Evolutionary conservation across 768 basidiomycete species (phyloP), one percentile per base, ranked within the genome.

Genomic region (Kwoniella sp.): DNA sequence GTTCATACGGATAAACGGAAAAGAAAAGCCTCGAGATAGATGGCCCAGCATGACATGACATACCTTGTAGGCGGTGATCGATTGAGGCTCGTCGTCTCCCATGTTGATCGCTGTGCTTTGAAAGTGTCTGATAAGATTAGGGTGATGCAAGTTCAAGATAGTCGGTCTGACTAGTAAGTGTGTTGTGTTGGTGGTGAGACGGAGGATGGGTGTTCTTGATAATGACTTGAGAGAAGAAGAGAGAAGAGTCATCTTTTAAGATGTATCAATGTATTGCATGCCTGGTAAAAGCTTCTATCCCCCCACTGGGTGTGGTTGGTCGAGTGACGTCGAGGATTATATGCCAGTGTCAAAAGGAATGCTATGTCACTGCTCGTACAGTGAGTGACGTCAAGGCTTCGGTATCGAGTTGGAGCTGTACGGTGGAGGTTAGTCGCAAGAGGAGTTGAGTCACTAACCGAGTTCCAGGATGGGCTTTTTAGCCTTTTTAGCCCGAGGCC

Each of bases 41-140:
- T 37, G 34, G 34, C 34, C 34, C 13, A 37, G 34, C 34, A 37
- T 13, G 34, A 5, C 34, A 4, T 1, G 45, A 56, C 66, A 15
- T 47, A 72, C 76, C 68, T 70, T 55, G 66, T 75, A 79, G 47
- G 77, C 77, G 7, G 77, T 79, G 38, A 79, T 55, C 56, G 73
- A 70, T 34, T 71, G 68, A 63, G 71, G 61, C 58, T 78, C 72
- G 30, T 73, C 64, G 61, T 71, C 69, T 22, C 59, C 67, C 70
- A 72, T 72, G 8, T 28, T 75, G 69, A 72, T 66, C 25, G 59
- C 23, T 47, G 64, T 63, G 50, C 1, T 31, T 23, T 25, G 34
- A 38, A 69, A 52, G 17, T 30, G 59, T 63, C 67, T 68, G 50
- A 11, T 55, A 17, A 22, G 34, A 7, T 5, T 29, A 54, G n/a